Conservation (phyloP, 2,329 filamentous ascomycete genomes). For the Cladobotryum mycophilum region DNA sequence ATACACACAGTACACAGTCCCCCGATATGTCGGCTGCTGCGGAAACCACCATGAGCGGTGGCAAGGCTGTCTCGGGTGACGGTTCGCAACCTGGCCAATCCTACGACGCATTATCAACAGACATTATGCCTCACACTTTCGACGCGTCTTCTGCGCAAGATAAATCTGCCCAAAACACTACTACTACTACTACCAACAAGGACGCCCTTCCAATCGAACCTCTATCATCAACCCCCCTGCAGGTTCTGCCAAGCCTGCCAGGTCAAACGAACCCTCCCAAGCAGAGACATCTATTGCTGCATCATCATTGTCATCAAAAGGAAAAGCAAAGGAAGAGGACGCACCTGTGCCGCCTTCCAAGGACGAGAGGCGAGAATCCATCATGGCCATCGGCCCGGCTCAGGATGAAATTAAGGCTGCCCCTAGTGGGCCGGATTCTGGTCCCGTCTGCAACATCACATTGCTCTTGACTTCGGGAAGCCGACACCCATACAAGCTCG, state of each 20-base stretch:
- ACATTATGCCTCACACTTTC: constrained; percentile 23
- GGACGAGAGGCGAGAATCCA: constrained; percentile 25
- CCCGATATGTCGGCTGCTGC: constrained; percentile 25
- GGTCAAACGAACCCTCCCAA: constrained; percentile 17
- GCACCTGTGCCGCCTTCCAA: constrained; percentile 4
- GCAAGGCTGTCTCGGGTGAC: constrained; percentile 21
- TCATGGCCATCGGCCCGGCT: constrained; percentile 38
- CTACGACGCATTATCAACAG: constrained; percentile 33
- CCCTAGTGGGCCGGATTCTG: constrained; percentile 24
- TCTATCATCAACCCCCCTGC: constrained; percentile 14
- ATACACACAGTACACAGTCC: neutral
- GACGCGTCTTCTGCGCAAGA: constrained; percentile 4
- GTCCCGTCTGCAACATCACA: constrained; percentile 63
- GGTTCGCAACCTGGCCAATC: constrained; percentile 28
- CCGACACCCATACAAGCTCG: constrained; percentile 83
- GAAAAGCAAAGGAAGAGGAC: constrained; percentile 27
- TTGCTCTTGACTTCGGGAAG: constrained; percentile 75
- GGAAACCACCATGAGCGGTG: constrained; percentile 28
- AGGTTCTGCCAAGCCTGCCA: constrained; percentile 14
- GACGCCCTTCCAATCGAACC: neutral
- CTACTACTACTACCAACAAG: too few species aligned
- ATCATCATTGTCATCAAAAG: constrained; percentile 17
- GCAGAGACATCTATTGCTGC: constrained; percentile 16
- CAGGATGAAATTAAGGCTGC: constrained; percentile 36
- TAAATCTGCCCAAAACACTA: constrained; percentile 4